Evolutionary conservation across 768 basidiomycete genomes (phyloP), one percentile per base, ranked within the genome.

Genomic region (Calocera viscosa): DNA sequence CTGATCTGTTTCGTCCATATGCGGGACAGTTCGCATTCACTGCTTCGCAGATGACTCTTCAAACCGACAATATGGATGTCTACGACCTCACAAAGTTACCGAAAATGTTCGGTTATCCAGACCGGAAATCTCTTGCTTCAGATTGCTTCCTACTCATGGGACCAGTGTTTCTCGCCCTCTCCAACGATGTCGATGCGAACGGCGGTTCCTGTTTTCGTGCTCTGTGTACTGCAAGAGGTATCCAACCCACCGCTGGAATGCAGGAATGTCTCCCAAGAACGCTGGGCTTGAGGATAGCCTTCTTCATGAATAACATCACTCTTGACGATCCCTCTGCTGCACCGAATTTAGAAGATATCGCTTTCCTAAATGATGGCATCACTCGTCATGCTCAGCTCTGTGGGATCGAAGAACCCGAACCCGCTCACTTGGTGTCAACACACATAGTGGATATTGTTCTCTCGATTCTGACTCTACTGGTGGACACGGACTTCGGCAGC

Each of bases 1-100:
- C 85, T 7, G 78, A 80, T 5, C 81, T 98, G 1, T 96, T 91
- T 71, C 81, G 86, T 69, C 81, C 85, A 10, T 93, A 95, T 73
- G 86, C 88, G 0, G 83, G 84, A 8, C 90, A 90, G 70, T 79
- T 93, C 64, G 86, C 89, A 0, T 60, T 28, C 53, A 60, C 26
- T 5, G 53, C 26, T 10, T 60, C 53, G 2, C 24, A 30, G 5
- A 32, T 32, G 30, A 60, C 5, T 32, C 30, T 2, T 10, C 14
- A 60, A 60, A 5, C 14, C 10, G 53, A 60, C 30, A 19, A 19
- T 19, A 60, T 28, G 26, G 53, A 60, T 22, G 30, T 60, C 11
- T 60, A 60, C 53, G 53, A 60, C 30, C 30, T 60, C 26, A 60
- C 53, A 10, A 60, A 60, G 53, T 32, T 28, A 32, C 30, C 53